Evolutionary conservation across 768 basidiomycete species (phyloP).

Genomic region (Rickenella mellea): DNA sequence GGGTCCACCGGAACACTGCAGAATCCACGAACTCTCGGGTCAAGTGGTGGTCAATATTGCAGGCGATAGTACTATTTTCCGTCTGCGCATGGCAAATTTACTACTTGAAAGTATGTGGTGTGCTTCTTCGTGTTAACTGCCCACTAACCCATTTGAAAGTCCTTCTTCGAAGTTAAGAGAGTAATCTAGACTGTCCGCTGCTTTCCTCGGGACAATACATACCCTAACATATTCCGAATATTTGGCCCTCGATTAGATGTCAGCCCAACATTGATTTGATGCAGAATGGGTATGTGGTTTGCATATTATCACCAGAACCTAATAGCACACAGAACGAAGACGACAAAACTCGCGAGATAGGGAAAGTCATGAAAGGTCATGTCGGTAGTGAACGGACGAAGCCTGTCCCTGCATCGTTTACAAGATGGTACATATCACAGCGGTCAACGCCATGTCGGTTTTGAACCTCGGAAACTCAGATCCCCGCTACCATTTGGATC

Average conservation of each 20-base stretch:
- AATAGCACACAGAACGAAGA: neutral
- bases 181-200: conserved; percentile 47
- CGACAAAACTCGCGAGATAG: neutral
- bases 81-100: conserved; percentile 97
- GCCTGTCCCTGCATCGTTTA: neutral
- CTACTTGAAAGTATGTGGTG: conserved; percentile 70
- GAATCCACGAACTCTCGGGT: conserved; percentile 91
- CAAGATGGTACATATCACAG: neutral
- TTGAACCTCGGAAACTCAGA: conserved; percentile 36
- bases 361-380: conserved; percentile 1
- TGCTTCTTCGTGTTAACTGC: neutral
- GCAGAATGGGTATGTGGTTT: no score
- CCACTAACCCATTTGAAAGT: conserved; percentile 27
- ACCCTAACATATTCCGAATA: neutral
- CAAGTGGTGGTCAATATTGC: conserved; percentile 98
- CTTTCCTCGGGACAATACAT: neutral
- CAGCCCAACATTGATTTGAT: no score
- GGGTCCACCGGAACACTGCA: conserved; percentile 87
- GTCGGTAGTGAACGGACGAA: neutral
- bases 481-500: conserved; percentile 43
- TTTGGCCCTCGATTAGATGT: neutral
- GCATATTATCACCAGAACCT: no score
- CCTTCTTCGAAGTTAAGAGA: conserved; percentile 88
- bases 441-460: conserved; percentile 51
- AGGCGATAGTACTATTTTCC: conserved; percentile 75